Percentiles rank a stretch among this genome's conserved stretches.
Evolutionary conservation across 2,329 filamentous ascomycete species (phyloP).

Genomic region (Orbilia oligospora): DNA sequence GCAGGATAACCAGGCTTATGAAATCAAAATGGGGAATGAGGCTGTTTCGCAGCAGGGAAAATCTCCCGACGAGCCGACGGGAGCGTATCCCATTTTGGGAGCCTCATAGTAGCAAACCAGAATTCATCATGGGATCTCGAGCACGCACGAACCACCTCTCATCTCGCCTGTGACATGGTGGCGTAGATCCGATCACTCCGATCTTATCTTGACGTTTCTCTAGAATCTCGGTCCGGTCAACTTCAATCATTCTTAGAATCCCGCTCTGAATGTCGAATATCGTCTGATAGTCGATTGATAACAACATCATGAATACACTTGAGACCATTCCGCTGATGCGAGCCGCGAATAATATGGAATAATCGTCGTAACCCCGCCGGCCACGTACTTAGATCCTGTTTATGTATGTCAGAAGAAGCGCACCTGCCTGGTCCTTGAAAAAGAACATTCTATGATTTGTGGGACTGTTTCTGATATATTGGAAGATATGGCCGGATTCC

Average conservation of each 20-base stretch:
- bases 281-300: slow-evolving; percentile 50
- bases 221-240: neutral
- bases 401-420: slow-evolving; percentile 36
- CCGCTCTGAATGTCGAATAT: slow-evolving; percentile 6
- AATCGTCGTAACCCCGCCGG: slow-evolving; percentile 11
- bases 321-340: slow-evolving; percentile 3
- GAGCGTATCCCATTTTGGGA: slow-evolving; percentile 46
- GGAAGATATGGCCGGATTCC: slow-evolving; percentile 18
- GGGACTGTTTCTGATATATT: slow-evolving; percentile 53
- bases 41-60: slow-evolving; percentile 53
- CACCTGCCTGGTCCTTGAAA: slow-evolving; percentile 21
- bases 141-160: slow-evolving; percentile 24
- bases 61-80: slow-evolving; percentile 58
- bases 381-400: slow-evolving; percentile 8
- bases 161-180: slow-evolving; percentile 31
- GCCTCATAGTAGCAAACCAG: slow-evolving; percentile 28
- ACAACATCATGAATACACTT: slow-evolving; percentile 25
- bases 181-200: slow-evolving; percentile 49
- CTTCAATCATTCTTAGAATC: slow-evolving; percentile 7
- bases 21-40: slow-evolving; percentile 46
- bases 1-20: slow-evolving; percentile 30
- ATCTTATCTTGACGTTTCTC: slow-evolving; percentile 45
- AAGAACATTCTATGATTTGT: slow-evolving; percentile 17
- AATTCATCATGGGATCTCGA: slow-evolving; percentile 20
- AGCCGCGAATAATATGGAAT: slow-evolving; percentile 33